phyloP scores from a whole-genome alignment of 2,329 filamentous ascomycete species.

The Apiospora arundinis region DNA sequence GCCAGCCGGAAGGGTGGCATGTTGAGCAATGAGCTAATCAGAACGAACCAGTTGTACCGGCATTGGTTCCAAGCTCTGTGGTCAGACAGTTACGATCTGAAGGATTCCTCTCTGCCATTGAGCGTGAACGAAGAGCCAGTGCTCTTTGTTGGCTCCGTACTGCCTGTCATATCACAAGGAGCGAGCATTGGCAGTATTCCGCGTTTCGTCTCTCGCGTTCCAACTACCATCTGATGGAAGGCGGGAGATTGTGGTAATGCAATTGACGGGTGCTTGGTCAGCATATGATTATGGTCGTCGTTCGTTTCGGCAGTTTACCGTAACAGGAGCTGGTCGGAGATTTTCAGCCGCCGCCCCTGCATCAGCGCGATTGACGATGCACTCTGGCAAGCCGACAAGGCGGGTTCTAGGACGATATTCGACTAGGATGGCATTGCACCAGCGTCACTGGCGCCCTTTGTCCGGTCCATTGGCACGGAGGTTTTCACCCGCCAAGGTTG shows the following conservation, averaged over 20 bases:
- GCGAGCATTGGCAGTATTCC: neutral
- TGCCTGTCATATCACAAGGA: neutral
- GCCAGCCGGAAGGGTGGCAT: neutral
- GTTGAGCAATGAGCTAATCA: neutral
- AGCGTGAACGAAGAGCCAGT: neutral
- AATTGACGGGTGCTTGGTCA: neutral
- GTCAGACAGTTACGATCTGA: neutral
- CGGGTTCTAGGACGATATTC: neutral
- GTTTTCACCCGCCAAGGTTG: conserved; percentile 18
- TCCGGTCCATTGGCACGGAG: neutral
- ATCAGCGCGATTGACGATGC: conserved; percentile 14
- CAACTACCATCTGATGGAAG: neutral
- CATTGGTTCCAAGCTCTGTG: neutral
- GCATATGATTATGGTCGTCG: neutral
- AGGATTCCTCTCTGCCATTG: neutral
- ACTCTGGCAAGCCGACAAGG: neutral
- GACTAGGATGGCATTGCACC: neutral
- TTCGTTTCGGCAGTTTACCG: neutral
- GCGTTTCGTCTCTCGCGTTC: neutral
- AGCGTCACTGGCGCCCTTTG: neutral
- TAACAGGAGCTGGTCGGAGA: conserved; percentile 1
- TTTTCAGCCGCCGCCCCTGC: conserved; percentile 15
- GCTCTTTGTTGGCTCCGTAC: neutral
- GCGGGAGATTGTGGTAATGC: conserved; percentile 10
- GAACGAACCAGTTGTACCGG: neutral